Conservation (phyloP, 2,329 filamentous ascomycete genomes). For the Karstenula rhodostoma region DNA sequence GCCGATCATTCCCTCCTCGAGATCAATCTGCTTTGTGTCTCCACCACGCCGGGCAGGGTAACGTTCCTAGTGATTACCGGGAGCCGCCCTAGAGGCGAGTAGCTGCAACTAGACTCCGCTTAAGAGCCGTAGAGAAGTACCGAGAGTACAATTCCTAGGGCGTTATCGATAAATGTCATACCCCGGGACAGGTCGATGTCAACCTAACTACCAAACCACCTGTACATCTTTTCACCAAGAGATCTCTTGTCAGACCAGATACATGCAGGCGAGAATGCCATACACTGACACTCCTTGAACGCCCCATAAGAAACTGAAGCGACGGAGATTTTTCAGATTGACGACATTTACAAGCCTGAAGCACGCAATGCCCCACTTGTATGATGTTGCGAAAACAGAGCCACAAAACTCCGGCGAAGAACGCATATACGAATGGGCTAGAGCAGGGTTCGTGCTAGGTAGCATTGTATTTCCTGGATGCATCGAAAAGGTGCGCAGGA, state of each 20-base stretch:
- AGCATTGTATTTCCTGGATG: too few relatives aligned
- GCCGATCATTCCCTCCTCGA: background rate
- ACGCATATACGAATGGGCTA: too few relatives aligned
- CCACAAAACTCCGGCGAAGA: too few relatives aligned
- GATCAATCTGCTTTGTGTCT: background rate
- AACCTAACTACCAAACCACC: background rate
- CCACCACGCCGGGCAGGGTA: background rate
- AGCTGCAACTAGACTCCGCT: background rate
- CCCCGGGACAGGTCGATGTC: background rate
- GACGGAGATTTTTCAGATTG: background rate
- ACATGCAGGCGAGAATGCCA: too few relatives aligned
- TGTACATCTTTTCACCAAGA: background rate
- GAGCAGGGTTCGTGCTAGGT: too few relatives aligned
- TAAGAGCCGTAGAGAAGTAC: background rate
- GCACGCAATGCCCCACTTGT: slow-evolving; percentile 4
- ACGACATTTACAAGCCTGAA: background rate
- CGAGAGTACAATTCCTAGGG: background rate
- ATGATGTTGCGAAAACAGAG: background rate
- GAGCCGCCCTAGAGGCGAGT: background rate
- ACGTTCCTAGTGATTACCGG: background rate
- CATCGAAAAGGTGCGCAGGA: too few relatives aligned
- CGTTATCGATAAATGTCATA: background rate
- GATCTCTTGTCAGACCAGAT: background rate
- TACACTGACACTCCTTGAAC: background rate
- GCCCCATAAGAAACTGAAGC: background rate